Evolutionary conservation across 805 yeast genomes (phyloP).

Genomic region (Priceomyces medius): DNA sequence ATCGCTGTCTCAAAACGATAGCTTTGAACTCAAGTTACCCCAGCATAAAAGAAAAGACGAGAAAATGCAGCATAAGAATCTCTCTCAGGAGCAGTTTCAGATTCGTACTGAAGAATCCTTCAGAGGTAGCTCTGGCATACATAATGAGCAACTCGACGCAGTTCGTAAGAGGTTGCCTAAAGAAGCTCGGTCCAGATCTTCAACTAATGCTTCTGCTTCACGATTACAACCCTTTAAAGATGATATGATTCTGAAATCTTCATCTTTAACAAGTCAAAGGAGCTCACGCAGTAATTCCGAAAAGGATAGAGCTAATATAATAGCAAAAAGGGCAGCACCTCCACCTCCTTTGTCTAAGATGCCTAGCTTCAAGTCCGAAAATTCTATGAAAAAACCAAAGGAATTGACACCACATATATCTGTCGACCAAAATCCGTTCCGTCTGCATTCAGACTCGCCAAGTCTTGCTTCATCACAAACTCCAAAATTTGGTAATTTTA

Average conservation of each 20-base stretch:
- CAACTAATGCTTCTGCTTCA: slow-evolving; percentile 22
- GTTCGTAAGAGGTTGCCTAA: background rate
- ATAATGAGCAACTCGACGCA: background rate
- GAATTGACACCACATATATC: background rate
- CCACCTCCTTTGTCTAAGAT: slow-evolving; percentile 51
- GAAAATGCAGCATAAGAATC: background rate
- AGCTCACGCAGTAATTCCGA: slow-evolving; percentile 3
- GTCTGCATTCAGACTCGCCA: background rate
- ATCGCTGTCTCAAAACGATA: background rate
- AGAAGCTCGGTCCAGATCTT: background rate
- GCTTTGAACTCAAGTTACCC: slow-evolving; percentile 1
- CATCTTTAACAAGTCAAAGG: background rate
- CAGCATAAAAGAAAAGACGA: background rate
- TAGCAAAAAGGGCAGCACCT: slow-evolving; percentile 72
- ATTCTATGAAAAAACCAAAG: slow-evolving; percentile 2
- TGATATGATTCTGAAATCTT: slow-evolving; percentile 8
- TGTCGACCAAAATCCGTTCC: background rate
- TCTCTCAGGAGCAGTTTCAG: background rate
- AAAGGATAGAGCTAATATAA: slow-evolving; percentile 33
- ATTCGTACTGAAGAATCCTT: background rate
- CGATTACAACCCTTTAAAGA: slow-evolving; percentile 31
- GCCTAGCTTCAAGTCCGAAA: slow-evolving; percentile 9
- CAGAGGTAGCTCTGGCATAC: background rate
- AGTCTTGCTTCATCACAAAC: background rate
- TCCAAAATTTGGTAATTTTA: slow-evolving; percentile 12